Conservation (phyloP, 495 filamentous ascomycete genomes). For the Lophiostoma macrostomum region DNA sequence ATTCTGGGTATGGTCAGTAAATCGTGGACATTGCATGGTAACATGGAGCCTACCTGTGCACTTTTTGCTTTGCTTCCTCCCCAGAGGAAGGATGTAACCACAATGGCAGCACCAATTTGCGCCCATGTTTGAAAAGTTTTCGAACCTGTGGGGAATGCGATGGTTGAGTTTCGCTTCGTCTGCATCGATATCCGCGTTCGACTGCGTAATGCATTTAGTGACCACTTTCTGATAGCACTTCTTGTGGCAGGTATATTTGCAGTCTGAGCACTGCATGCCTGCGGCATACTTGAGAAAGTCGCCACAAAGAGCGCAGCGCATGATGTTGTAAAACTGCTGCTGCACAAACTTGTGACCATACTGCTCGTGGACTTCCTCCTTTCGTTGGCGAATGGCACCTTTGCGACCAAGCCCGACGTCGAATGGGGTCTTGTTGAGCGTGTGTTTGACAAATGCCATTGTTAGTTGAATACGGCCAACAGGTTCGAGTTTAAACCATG, state of each 20-base stretch:
- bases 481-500: slow-evolving; percentile 96
- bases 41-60: slow-evolving; percentile 67
- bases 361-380: slow-evolving; percentile 96
- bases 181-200: slow-evolving; percentile 94
- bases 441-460: slow-evolving; percentile 79
- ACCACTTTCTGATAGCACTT: slow-evolving; percentile 98
- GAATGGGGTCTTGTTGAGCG: slow-evolving; percentile 66
- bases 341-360: slow-evolving; percentile 98
- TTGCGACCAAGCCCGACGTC: slow-evolving; percentile 89
- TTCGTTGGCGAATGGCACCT: slow-evolving; percentile 92
- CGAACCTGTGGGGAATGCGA: slow-evolving; percentile 95
- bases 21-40: not conserved
- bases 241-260: slow-evolving; percentile 98
- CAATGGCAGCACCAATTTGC: slow-evolving; percentile 99
- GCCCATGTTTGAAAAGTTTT: slow-evolving; percentile 89
- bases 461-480: slow-evolving; percentile 84
- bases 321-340: slow-evolving; percentile 99
- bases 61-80: slow-evolving; percentile 87
- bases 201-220: slow-evolving; percentile 99
- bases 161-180: slow-evolving; percentile 99
- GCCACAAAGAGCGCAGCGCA: slow-evolving; percentile 97
- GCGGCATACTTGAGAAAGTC: slow-evolving; percentile 98
- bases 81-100: slow-evolving; percentile 94
- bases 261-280: slow-evolving; percentile 98
- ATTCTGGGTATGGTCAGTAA: slow-evolving; percentile 59